Base-by-base conservation (phyloP, 352 stramenopile genomes). In the Phytophthora chlamydospora region DNA sequence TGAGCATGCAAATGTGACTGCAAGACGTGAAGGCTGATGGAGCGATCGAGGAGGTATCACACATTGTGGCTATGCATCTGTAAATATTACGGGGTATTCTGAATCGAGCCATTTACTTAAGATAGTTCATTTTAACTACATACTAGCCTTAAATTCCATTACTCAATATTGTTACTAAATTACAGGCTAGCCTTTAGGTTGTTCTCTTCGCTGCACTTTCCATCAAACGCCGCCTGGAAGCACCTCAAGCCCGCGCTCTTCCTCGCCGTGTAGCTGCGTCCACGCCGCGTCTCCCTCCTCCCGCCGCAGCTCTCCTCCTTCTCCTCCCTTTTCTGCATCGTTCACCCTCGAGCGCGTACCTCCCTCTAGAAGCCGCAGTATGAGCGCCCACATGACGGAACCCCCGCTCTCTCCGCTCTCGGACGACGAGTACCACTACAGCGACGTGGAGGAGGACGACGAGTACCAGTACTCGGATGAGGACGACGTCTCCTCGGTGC, bases 371-470 rank as follows among this genome's bases (percentile, higher is more conserved):
- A 45, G 46, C 33, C 32, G 32, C 14, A 62, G 14, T 16, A 75
- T 75, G 67, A 75, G 51, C 29, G 16, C 44, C 0, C 43, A 60
- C 32, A 43, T 43, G 34, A 17, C 35, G n/a, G 51, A 62, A 10
- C 24, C 56, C 21, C 52, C 72, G 39, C 70, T 77, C 40, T 86
- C 79, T 40, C 68, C 84, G 44, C 76, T 81, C 38, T 90, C 81
- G 45, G 81, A 90, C 58, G 85, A 93, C 51, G 83, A 94, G 55
- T 92, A 94, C 58, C 83, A 91, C 67, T 92, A 92, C 72, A 92
- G 83, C 61, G 83, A 94, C 60, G 57, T 90, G 64, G 80, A 88
- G 47, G 77, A 87, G 16, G 76, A 91, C 21, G 81, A 89, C 21
- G 80, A 89, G 35, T 87, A 89, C 52, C 68, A 83, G 44, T 85